A percentile compares a stretch with the other conserved stretches of the same genome.
These are phyloP conservation scores for Cocos nucifera DNA, from an alignment of 176 grass and related monocot species.

Conservation along the genomic window DNA sequence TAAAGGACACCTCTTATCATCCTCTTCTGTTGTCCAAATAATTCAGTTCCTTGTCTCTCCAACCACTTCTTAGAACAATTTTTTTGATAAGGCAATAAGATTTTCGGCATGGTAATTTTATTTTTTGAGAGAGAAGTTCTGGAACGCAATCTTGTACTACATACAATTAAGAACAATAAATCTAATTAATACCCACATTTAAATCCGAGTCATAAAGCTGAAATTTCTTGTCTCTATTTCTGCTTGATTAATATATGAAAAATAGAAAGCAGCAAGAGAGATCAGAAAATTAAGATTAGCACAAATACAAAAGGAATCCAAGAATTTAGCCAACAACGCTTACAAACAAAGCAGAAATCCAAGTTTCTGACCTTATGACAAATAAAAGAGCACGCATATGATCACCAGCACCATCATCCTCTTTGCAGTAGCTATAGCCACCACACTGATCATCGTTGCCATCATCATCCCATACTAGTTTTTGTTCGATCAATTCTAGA, in stretches of 20 bases:
- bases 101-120: too few species aligned
- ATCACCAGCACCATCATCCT: neutral
- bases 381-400: neutral
- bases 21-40: neutral
- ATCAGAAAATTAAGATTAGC: too few species aligned
- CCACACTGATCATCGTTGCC: neutral
- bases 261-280: neutral
- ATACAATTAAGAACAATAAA: constrained; percentile 7
- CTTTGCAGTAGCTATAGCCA: neutral
- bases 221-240: neutral
- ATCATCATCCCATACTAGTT: neutral
- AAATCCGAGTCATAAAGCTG: neutral
- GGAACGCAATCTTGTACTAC: neutral
- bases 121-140: too few species aligned
- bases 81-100: neutral
- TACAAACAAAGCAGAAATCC: too few species aligned
- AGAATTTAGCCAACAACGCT: too few species aligned
- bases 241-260: neutral
- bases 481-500: neutral
- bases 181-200: neutral
- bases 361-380: too few species aligned
- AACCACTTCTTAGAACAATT: neutral
- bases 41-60: neutral
- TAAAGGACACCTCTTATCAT: constrained; percentile 4
- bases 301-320: too few species aligned